Conservation (phyloP, 1,284 basidiomycete genomes). For the Mixia osmundae region DNA sequence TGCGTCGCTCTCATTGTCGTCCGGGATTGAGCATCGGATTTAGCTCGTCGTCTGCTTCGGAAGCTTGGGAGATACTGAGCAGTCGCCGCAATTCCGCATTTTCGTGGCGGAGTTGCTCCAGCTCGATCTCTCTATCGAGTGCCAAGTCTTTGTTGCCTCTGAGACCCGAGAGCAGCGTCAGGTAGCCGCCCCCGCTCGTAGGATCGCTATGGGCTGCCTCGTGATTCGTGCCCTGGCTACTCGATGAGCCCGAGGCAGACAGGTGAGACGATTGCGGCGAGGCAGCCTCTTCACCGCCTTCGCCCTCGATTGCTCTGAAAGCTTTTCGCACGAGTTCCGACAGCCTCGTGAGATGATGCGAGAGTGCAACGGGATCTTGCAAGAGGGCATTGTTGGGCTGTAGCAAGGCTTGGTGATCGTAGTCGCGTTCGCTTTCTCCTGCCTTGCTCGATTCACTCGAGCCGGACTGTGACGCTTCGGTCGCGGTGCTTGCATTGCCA, state of each 20-base stretch:
- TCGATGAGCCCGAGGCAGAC: neutral
- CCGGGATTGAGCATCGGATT: too few species aligned
- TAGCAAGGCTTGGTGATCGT: too few species aligned
- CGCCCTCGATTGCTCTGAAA: constrained; percentile 44
- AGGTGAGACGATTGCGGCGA: constrained; percentile 1
- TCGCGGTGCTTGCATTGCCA: neutral
- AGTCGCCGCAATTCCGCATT: constrained; percentile 49
- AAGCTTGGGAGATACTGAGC: constrained; percentile 33
- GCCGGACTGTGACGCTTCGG: neutral
- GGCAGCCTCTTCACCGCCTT: constrained; percentile 21
- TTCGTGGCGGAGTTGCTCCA: constrained; percentile 49
- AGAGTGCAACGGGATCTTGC: constrained; percentile 4
- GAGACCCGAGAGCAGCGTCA: neutral
- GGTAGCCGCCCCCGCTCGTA: constrained; percentile 13
- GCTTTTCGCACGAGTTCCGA: constrained; percentile 45
- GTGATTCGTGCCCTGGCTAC: neutral
- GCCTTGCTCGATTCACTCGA: neutral
- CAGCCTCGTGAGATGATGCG: constrained; percentile 43
- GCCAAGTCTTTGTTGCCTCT: constrained; percentile 41
- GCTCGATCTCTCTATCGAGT: constrained; percentile 56
- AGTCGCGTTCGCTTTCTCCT: too few species aligned
- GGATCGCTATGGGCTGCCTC: constrained; percentile 1
- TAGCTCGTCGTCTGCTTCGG: too few species aligned
- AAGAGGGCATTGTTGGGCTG: neutral
- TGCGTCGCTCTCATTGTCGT: too few species aligned